Evolutionary conservation across 1,284 basidiomycete species (phyloP).

Genomic region (Leucoagaricus sp.): DNA sequence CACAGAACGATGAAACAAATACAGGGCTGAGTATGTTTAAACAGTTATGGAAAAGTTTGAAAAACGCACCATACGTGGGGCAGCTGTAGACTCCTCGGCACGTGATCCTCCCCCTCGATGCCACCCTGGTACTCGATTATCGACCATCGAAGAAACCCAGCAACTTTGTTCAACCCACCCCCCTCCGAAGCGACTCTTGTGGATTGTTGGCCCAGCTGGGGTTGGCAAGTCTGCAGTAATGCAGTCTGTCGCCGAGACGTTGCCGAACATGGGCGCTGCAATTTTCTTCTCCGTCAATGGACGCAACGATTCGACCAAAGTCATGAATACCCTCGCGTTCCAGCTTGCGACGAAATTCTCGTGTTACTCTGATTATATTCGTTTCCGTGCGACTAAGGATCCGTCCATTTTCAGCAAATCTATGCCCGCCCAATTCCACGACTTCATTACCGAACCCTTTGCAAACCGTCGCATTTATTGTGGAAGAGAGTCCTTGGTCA

Average conservation of each 20-base stretch:
- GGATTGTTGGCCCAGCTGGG: not conserved
- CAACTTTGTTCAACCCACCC: not conserved
- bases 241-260: not conserved
- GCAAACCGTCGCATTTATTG: not conserved
- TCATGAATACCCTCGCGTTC: not conserved
- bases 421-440: not conserved
- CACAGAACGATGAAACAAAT: not conserved
- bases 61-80: not conserved
- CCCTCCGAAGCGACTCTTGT: not conserved
- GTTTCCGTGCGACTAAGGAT: not conserved
- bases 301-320: not conserved
- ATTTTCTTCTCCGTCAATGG: constrained; percentile 4
- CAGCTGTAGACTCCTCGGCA: not conserved
- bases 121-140: not conserved
- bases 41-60: not conserved
- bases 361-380: not conserved
- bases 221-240: constrained; percentile 2
- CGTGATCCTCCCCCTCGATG: not conserved
- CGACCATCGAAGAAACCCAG: not conserved
- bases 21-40: not conserved
- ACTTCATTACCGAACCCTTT: not conserved
- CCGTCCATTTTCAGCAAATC: not conserved
- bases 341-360: not conserved
- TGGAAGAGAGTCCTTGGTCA: not conserved
- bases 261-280: not conserved